These are phyloP conservation scores for Pseudocercospora cruenta DNA, from an alignment of 2,329 filamentous ascomycete genomes.

Conservation along the genomic window DNA sequence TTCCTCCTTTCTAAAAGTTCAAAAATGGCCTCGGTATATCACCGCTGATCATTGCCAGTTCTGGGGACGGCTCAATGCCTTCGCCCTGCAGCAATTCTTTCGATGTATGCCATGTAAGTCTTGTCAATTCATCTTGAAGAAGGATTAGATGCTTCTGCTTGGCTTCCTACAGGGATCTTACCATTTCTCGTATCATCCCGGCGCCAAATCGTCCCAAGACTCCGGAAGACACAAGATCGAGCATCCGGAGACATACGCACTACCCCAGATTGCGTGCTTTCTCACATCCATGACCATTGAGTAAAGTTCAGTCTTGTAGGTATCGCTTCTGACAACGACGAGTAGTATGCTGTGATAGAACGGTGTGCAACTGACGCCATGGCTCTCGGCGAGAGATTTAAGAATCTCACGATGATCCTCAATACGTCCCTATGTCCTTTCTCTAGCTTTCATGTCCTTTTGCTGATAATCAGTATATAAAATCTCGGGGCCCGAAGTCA, in stretches of 20 bases:
- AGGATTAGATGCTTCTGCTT: not conserved
- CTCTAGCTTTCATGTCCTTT: not conserved
- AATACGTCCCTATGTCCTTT: not conserved
- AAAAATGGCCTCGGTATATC: not conserved
- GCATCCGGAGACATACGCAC: not conserved
- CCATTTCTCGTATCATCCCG: not conserved
- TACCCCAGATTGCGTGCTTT: slow-evolving; percentile 27
- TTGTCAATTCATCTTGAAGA: not conserved
- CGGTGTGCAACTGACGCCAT: not conserved
- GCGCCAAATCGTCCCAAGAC: not conserved
- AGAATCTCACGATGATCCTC: not conserved
- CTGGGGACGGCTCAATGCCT: not conserved
- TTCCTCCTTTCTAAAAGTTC: too few species aligned
- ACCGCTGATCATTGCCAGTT: not conserved
- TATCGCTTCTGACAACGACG: slow-evolving; percentile 6
- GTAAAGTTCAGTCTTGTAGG: slow-evolving; percentile 19
- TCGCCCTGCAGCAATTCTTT: not conserved
- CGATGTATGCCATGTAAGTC: not conserved
- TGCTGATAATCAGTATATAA: not conserved
- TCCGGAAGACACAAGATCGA: not conserved
- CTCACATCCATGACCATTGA: slow-evolving; percentile 15
- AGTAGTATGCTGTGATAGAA: slow-evolving; percentile 6
- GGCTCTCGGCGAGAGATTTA: not conserved
- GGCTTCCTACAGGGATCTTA: not conserved
- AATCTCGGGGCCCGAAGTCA: not conserved